Evolutionary conservation across 2,329 filamentous ascomycete genomes (phyloP), one percentile per base, ranked within the genome.

Genomic region (Clonostachys rhizophaga): DNA sequence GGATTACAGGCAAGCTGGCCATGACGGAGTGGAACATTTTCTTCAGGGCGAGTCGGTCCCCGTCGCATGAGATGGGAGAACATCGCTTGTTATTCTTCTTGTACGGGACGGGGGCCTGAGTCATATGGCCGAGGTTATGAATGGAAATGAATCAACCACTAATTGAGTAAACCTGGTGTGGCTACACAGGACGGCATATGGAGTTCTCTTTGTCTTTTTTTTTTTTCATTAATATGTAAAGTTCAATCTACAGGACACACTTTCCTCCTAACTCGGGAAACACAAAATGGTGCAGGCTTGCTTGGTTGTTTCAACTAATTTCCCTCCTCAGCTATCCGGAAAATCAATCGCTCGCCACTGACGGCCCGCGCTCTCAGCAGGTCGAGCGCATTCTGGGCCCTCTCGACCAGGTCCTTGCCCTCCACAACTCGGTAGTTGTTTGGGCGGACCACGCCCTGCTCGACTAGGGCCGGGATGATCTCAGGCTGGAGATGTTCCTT

Each of bases 401-500:
- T 55, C 47, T 67, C 64, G 1, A 66, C 45, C 16, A 67, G 40
- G 0, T 54, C 58, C 12, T 51, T 43, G 1, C 69, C 69, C 46
- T 70, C 65, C 2, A 71, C 56, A 4, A 70, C 43, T 12, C 60
- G 58, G 34, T 63, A 62, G 40, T 58, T 62, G 47, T 69, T 68
- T 2, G 70, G 68, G 46, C 57, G 48, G 43, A 72, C 56, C 6
- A 62, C 44, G 1, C 65, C 66, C 33, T 59, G 51, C 4, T 62
- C 62, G 13, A 73, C 49, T 51, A 79, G 50, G 0, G 63, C 54
- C 2, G 73, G 74, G 59, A 81, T 72, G 44, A 81, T 76, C 6
- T 75, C 71, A 2, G 70, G 59, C 52, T 78, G 72, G 40, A 79
- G 58, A 45, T 78, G 67, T 39, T 75, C 58, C 47, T 71, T 75